Evolutionary conservation across 2,329 filamentous ascomycete species (phyloP).

Genomic region (Lecanicillium sp.): DNA sequence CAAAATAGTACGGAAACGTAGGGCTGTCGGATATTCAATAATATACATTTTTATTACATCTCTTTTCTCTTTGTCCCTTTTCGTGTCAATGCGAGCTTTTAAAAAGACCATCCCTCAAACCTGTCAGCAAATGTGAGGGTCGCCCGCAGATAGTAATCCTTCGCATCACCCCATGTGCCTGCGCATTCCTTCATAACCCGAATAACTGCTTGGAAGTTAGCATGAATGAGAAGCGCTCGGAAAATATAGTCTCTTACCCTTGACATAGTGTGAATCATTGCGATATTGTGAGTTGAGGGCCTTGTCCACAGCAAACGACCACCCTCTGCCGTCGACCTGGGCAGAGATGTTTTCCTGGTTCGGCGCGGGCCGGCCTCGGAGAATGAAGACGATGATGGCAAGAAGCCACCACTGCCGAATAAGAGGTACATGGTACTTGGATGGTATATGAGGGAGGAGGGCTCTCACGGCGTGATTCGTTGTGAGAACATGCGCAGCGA

Average conservation of each 20-base stretch:
- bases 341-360: constrained; percentile 53
- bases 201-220: constrained; percentile 39
- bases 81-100: too few species aligned
- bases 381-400: constrained; percentile 68
- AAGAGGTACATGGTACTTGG: constrained; percentile 63
- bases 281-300: constrained; percentile 61
- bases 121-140: constrained; percentile 67
- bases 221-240: not conserved
- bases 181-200: constrained; percentile 69
- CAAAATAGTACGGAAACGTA: too few species aligned
- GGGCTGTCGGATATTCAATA: too few species aligned
- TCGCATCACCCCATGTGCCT: constrained; percentile 64
- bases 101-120: constrained; percentile 59
- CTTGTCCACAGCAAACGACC: constrained; percentile 68
- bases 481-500: constrained; percentile 73
- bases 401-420: constrained; percentile 89
- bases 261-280: constrained; percentile 77
- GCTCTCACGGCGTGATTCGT: constrained; percentile 85
- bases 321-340: constrained; percentile 58
- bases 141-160: constrained; percentile 57
- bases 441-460: constrained; percentile 68
- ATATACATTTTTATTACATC: too few species aligned
- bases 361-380: constrained; percentile 65
- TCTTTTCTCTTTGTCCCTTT: too few species aligned
- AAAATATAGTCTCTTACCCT: constrained; percentile 44